Evolutionary conservation across 345 rosid species (phyloP), one percentile per base, ranked within the genome.

Genomic region (Rhodomyrtus tomentosa): DNA sequence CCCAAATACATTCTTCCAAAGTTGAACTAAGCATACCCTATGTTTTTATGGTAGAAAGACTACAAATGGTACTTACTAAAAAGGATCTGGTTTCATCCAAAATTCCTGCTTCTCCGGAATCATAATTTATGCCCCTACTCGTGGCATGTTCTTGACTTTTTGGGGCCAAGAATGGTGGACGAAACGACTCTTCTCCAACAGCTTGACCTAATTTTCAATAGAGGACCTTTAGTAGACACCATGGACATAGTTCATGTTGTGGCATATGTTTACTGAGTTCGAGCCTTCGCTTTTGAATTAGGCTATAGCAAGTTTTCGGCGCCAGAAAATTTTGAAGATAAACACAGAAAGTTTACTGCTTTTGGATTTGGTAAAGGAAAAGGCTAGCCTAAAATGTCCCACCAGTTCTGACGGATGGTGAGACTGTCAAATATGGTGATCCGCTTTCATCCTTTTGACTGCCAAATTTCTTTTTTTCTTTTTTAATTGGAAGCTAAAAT

Each of bases 21-120:
- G 49, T 48, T 12, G 50, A 48, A 48, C 50, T 12, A 48, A 48
- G 12, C 11, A 48, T 3, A 2, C 12, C 50, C 9, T 48, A 48
- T 18, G 73, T 59, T 59, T 29, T 40, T 59, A 10, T 29, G 73
- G 38, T 59, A 29, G 15, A 56, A 29, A 15, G 40, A 15, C 38
- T 59, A 29, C 40, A 59, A 59, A 29, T 59, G 73, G 38, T 38
- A 84, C 91, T 92, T 84, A 93, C 92, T 25, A 92, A 89, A 3
- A 92, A 85, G 73, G 84, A 84, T 54, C 92, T 92, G 4, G 93
- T 91, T 83, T 90, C 89, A 27, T 93, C 93, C 85, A 93, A 84
- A 83, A 93, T 88, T 62, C 95, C 95, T 48, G 90, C 88, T 40
- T 92, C 89, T 25, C 95, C 93, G 32, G 94, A 92, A 74, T 94